Conservation (phyloP, 305 asterid species). For the Rubia tinctorum region DNA sequence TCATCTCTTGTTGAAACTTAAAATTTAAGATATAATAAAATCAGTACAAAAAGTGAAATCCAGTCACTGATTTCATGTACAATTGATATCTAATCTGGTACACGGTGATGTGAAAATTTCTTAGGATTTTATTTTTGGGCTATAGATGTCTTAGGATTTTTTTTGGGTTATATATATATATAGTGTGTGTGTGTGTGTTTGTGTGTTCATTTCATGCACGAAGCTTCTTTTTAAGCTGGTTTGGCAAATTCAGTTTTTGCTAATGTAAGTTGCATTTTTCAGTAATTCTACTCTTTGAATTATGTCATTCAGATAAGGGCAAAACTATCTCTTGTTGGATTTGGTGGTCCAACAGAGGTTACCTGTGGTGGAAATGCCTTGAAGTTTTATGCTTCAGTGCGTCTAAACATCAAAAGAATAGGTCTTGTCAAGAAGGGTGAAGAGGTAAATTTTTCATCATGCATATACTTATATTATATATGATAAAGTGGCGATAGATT, state of each 20-base stretch:
- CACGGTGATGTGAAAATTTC: not conserved
- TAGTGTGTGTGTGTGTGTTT: no score
- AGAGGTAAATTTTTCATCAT: constrained; percentile 53
- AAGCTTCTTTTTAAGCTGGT: not conserved
- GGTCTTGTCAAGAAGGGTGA: constrained; percentile 88
- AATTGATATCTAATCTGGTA: not conserved
- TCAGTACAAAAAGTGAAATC: not conserved
- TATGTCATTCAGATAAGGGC: constrained; percentile 58
- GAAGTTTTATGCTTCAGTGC: constrained; percentile 95
- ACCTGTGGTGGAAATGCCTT: constrained; percentile 99
- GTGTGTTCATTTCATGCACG: not conserved
- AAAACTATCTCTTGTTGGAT: constrained; percentile 73
- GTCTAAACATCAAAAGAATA: constrained; percentile 73
- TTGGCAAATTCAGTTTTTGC: not conserved
- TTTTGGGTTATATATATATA: not conserved
- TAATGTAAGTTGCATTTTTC: not conserved
- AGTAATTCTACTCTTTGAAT: constrained; percentile 1
- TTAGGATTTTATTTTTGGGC: not conserved
- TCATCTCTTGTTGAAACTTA: not conserved
- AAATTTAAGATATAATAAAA: not conserved
- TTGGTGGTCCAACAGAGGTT: constrained; percentile 87
- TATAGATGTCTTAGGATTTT: no score
- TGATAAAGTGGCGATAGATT: not conserved
- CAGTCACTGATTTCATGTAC: not conserved
- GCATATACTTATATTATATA: not conserved